Conservation (phyloP, 805 yeast genomes). For the Pichia paraexigua region DNA sequence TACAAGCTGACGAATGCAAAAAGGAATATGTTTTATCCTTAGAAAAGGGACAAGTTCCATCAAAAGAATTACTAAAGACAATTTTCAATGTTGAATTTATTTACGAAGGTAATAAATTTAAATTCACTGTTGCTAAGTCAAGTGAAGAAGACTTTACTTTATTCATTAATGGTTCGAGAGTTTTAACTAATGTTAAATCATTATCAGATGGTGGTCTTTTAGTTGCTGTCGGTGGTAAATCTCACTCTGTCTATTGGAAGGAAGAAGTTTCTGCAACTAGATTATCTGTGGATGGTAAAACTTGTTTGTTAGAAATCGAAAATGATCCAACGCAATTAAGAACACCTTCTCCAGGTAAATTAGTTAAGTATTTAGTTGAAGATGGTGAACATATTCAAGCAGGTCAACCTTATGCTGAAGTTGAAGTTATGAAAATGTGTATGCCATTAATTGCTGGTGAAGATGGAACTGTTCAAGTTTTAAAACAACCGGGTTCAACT, state of each 20-base stretch:
- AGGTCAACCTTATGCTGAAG: conserved; percentile 96
- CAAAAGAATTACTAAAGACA: conserved; percentile 72
- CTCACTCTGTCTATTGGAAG: conserved; percentile 95
- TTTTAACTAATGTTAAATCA: conserved; percentile 79
- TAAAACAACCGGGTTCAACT: conserved; percentile 98
- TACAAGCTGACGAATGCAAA: conserved; percentile 63
- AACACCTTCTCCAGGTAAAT: conserved; percentile 98
- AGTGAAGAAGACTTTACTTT: conserved; percentile 78
- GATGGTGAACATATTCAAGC: conserved; percentile 87
- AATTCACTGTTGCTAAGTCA: conserved; percentile 92
- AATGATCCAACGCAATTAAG: conserved; percentile 98
- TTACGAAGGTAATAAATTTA: conserved; percentile 87
- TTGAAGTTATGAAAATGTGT: conserved; percentile 99
- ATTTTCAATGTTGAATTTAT: conserved; percentile 91
- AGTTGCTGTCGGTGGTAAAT: conserved; percentile 80
- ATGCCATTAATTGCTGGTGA: conserved; percentile 95
- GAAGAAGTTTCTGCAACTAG: conserved; percentile 96
- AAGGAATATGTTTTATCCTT: conserved; percentile 65
- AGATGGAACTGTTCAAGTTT: conserved; percentile 83
- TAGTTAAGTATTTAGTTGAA: conserved; percentile 88
- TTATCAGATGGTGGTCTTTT: conserved; percentile 93
- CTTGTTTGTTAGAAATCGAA: conserved; percentile 89
- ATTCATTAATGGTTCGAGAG: conserved; percentile 88
- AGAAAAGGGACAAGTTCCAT: conserved; percentile 93
- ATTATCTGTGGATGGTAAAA: conserved; percentile 89